Conservation (phyloP, 2,329 filamentous ascomycete species). For the Colletotrichum somersetense region DNA sequence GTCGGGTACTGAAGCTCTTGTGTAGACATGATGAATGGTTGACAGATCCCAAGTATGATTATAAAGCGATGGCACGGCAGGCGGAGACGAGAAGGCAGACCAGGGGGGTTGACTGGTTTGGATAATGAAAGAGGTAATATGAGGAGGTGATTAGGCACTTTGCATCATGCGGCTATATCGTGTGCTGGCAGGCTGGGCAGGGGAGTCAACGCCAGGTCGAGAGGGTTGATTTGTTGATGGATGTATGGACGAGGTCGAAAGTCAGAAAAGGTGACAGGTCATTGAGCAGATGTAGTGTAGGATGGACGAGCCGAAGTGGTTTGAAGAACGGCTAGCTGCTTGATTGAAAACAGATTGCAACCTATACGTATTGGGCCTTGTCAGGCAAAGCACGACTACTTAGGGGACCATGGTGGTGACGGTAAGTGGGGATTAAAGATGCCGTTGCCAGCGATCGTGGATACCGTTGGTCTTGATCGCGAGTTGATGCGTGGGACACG, state of each 20-base stretch:
- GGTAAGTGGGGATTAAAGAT: slow-evolving; percentile 25
- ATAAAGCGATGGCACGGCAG: slow-evolving; percentile 18
- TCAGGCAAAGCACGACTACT: slow-evolving; percentile 21
- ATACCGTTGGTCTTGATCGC: slow-evolving; percentile 40
- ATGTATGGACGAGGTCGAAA: not conserved
- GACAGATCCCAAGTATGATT: slow-evolving; percentile 18
- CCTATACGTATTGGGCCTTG: too few species aligned
- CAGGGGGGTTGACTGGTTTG: slow-evolving; percentile 4
- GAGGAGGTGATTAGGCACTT: slow-evolving; percentile 26
- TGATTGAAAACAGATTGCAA: not conserved
- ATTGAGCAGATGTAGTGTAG: slow-evolving; percentile 5
- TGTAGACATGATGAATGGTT: slow-evolving; percentile 25
- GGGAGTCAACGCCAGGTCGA: not conserved
- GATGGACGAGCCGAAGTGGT: not conserved
- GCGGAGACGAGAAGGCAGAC: slow-evolving; percentile 4
- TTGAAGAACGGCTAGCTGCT: not conserved
- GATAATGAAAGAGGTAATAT: slow-evolving; percentile 2
- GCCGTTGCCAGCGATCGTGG: slow-evolving; percentile 32
- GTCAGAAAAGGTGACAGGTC: slow-evolving; percentile 28
- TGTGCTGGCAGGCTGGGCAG: slow-evolving; percentile 4
- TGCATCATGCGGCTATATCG: slow-evolving; percentile 28
- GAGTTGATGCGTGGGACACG: slow-evolving; percentile 24
- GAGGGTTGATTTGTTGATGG: not conserved
- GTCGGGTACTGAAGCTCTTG: slow-evolving; percentile 22
- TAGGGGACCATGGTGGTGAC: slow-evolving; percentile 14